Base-by-base conservation (phyloP, 1,284 basidiomycete genomes). In the Moniliella sp. region DNA sequence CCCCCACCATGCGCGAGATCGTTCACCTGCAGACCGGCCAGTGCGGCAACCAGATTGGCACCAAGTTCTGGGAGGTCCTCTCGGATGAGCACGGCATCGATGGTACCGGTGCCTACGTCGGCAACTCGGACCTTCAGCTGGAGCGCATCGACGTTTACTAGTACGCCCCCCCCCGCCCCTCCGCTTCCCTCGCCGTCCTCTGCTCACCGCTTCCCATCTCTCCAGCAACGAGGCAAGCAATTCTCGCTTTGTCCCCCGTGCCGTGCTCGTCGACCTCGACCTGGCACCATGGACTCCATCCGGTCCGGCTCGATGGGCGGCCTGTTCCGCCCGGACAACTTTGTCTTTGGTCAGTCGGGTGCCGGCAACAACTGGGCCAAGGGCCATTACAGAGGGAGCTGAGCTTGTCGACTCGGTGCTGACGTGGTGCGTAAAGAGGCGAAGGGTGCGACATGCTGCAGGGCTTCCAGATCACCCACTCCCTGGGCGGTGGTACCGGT, bases 31-130 rank as follows among this genome's bases (percentile, higher is more conserved):
- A 57, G 45, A 66, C 44, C 42, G 51, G 51, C 40, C 57, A 61
- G 45, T 61, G 57, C 43, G 57, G 57, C 47, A 61, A 61, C 52
- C 57, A 61, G 40, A 16, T 43, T 78, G 78, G 78, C 76, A 78
- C 81, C 70, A 91, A 91, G 67, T 93, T 94, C 75, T 93, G 83
- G 86, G 83, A 78, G 66, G 83, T 82, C 53, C 46, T 94, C 61
- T 86, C 82, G 40, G 83, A 93, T 64, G 86, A 94, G 70, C 86
- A 94, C 65, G 82, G 82, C 61, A 83, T 93, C 64, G 80, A 80
- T 65, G 69, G 69, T 62, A 79, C 84, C 68, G 84, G 84, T 30
- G 44, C 48, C 46, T 94, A 93, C 74, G 76, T 78, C 65, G 88
- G 88, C 59, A 82, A 65, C 64, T 78, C 78, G 62, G 84, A 93